Evolutionary conservation across 75 land plant genomes (phyloP).

Genomic region (Isoetes taiwanensis): DNA sequence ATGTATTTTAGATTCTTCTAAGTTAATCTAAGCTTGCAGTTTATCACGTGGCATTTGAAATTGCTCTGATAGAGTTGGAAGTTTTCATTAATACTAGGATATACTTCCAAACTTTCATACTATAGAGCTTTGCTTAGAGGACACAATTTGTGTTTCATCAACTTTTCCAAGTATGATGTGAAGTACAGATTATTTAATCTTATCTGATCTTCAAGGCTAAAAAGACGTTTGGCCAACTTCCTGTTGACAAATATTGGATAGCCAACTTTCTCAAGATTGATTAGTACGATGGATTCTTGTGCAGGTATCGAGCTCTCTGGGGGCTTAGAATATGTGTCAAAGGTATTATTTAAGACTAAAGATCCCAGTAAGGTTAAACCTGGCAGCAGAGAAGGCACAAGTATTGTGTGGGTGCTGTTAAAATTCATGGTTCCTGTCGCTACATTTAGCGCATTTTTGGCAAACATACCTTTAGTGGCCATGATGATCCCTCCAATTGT

Average conservation of each 20-base stretch:
- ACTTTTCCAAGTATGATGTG: too few species aligned
- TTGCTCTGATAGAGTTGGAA: not conserved
- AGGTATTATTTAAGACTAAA: constrained; percentile 19
- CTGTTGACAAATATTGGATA: too few species aligned
- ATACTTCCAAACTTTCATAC: not conserved
- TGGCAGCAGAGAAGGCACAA: not conserved
- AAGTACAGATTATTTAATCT: too few species aligned
- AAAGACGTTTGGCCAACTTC: too few species aligned
- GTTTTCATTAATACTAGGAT: not conserved
- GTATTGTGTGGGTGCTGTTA: constrained; percentile 21
- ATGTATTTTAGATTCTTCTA: too few species aligned
- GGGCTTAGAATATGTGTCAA: constrained; percentile 25
- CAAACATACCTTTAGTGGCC: constrained; percentile 31
- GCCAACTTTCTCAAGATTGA: too few species aligned
- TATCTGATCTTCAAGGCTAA: too few species aligned
- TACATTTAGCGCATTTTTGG: constrained; percentile 30
- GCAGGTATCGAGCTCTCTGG: constrained; percentile 28
- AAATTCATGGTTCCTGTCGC: constrained; percentile 25
- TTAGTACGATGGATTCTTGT: too few species aligned
- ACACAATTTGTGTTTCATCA: too few species aligned
- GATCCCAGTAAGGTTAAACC: not conserved
- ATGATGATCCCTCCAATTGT: constrained; percentile 35
- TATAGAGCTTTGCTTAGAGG: too few species aligned
- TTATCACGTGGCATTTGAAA: not conserved
- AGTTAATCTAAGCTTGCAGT: too few species aligned